Percentiles rank a stretch among this genome's conserved stretches.
Conservation (phyloP, 2,329 filamentous ascomycete species). For the Neonectria hederae region DNA sequence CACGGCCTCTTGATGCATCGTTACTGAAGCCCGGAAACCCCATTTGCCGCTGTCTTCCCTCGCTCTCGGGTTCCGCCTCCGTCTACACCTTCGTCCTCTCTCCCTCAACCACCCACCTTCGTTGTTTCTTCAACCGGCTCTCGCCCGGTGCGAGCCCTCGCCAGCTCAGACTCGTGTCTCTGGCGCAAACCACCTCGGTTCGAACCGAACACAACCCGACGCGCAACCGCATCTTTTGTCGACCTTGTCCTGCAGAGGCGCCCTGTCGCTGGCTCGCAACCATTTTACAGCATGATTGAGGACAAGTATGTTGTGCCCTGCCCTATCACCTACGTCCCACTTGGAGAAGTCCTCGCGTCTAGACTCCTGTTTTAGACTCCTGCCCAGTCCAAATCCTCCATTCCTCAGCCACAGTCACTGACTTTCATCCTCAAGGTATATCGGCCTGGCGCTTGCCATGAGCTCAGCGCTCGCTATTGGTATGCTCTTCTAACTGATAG, state of each 20-base stretch:
- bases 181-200: conserved; percentile 24
- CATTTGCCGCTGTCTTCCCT: neutral
- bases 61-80: neutral
- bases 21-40: conserved; percentile 26
- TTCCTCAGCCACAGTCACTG: conserved; percentile 22
- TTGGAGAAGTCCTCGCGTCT: conserved; percentile 12
- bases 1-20: conserved; percentile 36
- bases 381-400: conserved; percentile 9
- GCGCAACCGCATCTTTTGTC: conserved; percentile 23
- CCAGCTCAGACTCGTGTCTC: conserved; percentile 25
- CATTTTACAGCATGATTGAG: conserved; percentile 47
- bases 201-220: conserved; percentile 13
- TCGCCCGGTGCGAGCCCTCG: conserved; percentile 41
- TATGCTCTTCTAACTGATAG: conserved; percentile 51
- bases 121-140: conserved; percentile 27
- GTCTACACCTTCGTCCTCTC: conserved; percentile 21
- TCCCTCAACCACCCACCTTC: conserved; percentile 15
- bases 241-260: conserved; percentile 17
- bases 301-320: conserved; percentile 48
- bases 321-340: neutral
- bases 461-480: conserved; percentile 80
- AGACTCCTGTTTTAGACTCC: conserved; percentile 7
- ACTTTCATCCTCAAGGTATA: conserved; percentile 65
- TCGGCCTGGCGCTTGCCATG: conserved; percentile 79
- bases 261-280: conserved; percentile 32